phyloP scores from a whole-genome alignment of 805 yeast genomes.

The Cyberlindnera nakhonratchasimensis region DNA sequence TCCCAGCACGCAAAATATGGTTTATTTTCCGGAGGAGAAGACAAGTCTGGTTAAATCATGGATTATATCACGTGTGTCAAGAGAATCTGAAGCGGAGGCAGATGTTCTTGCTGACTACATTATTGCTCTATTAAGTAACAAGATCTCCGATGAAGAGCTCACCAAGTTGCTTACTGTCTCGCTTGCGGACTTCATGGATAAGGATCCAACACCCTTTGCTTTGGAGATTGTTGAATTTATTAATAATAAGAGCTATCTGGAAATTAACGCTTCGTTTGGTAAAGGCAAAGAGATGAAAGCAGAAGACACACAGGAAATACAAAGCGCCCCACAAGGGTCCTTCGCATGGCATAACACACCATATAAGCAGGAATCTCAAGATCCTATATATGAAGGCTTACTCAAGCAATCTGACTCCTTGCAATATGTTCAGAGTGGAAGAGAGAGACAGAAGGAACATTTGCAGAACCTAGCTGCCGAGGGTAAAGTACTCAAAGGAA shows the following conservation, averaged over 20 bases:
- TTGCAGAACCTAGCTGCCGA: slow-evolving; percentile 7
- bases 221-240: slow-evolving; percentile 30
- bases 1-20: not conserved
- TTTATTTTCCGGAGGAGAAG: slow-evolving; percentile 11
- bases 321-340: slow-evolving; percentile 12
- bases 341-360: slow-evolving; percentile 16
- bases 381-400: too few relatives aligned
- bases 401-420: not conserved
- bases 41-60: slow-evolving; percentile 25
- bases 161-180: slow-evolving; percentile 31
- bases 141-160: slow-evolving; percentile 33
- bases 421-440: not conserved
- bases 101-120: slow-evolving; percentile 44
- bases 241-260: slow-evolving; percentile 10
- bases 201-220: slow-evolving; percentile 24
- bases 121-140: slow-evolving; percentile 38
- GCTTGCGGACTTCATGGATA: slow-evolving; percentile 35
- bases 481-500: slow-evolving; percentile 15
- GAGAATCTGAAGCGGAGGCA: slow-evolving; percentile 38
- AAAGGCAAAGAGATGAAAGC: slow-evolving; percentile 6
- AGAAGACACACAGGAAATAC: slow-evolving; percentile 11
- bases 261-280: not conserved
- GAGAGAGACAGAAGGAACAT: slow-evolving; percentile 11
- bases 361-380: slow-evolving; percentile 10
- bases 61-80: slow-evolving; percentile 25